Evolutionary conservation across 129 eudicot genomes (phyloP).

Genomic region (Erigeron canadensis): DNA sequence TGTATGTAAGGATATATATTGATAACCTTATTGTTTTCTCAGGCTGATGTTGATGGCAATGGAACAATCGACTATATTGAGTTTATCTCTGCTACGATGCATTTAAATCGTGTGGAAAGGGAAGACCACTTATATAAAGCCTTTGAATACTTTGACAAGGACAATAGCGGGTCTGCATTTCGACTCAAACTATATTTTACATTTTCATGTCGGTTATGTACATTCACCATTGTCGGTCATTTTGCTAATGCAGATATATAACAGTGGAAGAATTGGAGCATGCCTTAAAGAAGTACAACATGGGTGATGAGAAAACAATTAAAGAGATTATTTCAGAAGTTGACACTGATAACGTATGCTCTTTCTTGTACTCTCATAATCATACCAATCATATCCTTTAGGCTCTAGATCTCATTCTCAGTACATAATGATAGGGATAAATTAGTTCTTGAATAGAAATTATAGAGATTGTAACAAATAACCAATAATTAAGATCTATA

Average conservation of each 20-base stretch:
- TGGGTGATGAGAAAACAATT: slow-evolving; percentile 93
- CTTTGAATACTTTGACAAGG: slow-evolving; percentile 84
- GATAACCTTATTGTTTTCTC: slow-evolving; percentile 8
- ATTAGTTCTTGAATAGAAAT: no score
- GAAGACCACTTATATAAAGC: slow-evolving; percentile 94
- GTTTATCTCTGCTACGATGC: slow-evolving; percentile 96
- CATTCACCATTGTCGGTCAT: slow-evolving; percentile 18
- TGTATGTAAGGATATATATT: neutral
- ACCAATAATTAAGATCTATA: neutral
- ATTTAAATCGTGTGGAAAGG: slow-evolving; percentile 86
- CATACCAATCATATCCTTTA: neutral
- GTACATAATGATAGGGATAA: neutral
- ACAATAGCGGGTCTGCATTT: slow-evolving; percentile 79
- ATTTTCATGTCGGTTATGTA: neutral
- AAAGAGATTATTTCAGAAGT: slow-evolving; percentile 95
- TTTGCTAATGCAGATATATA: slow-evolving; percentile 56
- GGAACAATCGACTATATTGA: slow-evolving; percentile 95
- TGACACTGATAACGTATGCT: slow-evolving; percentile 82
- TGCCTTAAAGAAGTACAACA: slow-evolving; percentile 84
- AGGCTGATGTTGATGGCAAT: slow-evolving; percentile 99
- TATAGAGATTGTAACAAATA: neutral
- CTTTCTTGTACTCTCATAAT: neutral
- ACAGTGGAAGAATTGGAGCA: slow-evolving; percentile 94
- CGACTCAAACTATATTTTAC: neutral
- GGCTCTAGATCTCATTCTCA: neutral